These are phyloP conservation scores for Maudiozyma turicensis DNA, from an alignment of 805 yeast genomes.

Conservation along the genomic window DNA sequence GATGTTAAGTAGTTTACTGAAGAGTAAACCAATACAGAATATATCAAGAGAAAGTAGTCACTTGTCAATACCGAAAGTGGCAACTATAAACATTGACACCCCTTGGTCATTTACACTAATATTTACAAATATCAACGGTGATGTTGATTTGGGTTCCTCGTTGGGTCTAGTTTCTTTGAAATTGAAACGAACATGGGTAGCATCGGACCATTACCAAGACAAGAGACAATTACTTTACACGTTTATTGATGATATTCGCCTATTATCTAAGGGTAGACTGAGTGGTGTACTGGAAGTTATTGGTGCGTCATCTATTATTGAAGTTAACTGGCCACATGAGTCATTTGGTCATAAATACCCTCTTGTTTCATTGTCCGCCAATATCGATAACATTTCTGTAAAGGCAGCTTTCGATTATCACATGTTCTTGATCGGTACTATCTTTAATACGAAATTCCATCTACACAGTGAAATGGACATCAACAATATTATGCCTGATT, in stretches of 20 bases:
- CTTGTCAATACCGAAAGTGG: slow-evolving; percentile 27
- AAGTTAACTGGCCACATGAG: slow-evolving; percentile 58
- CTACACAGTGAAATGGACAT: slow-evolving; percentile 59
- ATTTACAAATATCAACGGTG: slow-evolving; percentile 41
- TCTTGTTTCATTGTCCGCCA: slow-evolving; percentile 50
- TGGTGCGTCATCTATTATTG: slow-evolving; percentile 47
- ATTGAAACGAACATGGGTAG: slow-evolving; percentile 56
- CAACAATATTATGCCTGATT: slow-evolving; percentile 43
- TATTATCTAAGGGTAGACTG: slow-evolving; percentile 66
- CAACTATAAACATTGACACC: slow-evolving; percentile 38
- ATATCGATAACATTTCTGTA: slow-evolving; percentile 44
- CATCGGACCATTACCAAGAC: slow-evolving; percentile 52
- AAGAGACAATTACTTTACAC: slow-evolving; percentile 64
- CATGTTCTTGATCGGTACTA: slow-evolving; percentile 57
- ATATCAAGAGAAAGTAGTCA: slow-evolving; percentile 1
- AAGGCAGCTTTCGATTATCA: slow-evolving; percentile 79
- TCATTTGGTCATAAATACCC: slow-evolving; percentile 46
- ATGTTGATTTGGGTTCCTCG: slow-evolving; percentile 75
- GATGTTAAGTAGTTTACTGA: slow-evolving; percentile 42
- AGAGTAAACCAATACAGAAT: slow-evolving; percentile 9
- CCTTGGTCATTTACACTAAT: slow-evolving; percentile 66
- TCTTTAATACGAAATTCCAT: slow-evolving; percentile 40
- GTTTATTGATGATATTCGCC: slow-evolving; percentile 43
- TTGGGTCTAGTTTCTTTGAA: slow-evolving; percentile 54
- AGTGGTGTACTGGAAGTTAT: slow-evolving; percentile 55